These are phyloP conservation scores for Chondrus crispus DNA, from an alignment of 23 red algal genomes.

Conservation along the genomic window DNA sequence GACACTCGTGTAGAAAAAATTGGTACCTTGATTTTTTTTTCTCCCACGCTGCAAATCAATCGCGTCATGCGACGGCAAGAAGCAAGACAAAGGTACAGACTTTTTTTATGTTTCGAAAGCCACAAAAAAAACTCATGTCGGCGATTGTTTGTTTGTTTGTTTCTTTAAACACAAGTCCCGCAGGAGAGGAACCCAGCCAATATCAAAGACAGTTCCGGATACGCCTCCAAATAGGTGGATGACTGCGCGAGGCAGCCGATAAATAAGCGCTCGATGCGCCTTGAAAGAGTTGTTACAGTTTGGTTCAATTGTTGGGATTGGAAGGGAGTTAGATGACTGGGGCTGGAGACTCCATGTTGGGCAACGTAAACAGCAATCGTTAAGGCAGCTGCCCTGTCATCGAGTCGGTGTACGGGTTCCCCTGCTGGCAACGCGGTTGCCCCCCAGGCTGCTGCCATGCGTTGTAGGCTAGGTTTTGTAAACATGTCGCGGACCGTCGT, in stretches of 20 bases:
- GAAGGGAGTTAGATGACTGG: neutral
- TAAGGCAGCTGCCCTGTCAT: neutral
- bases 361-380: neutral
- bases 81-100: too few relatives aligned
- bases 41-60: too few relatives aligned
- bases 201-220: slow-evolving; percentile 39
- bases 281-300: slow-evolving; percentile 9
- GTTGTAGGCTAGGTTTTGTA: neutral
- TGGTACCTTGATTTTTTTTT: too few relatives aligned
- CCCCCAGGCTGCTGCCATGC: slow-evolving; percentile 33
- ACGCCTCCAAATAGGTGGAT: slow-evolving; percentile 14
- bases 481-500: neutral
- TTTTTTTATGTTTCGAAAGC: too few relatives aligned
- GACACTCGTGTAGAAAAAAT: too few relatives aligned
- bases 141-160: too few relatives aligned
- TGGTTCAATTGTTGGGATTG: neutral
- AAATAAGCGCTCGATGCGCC: slow-evolving; percentile 5
- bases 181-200: slow-evolving; percentile 35
- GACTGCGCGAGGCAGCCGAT: slow-evolving; percentile 7
- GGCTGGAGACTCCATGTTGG: neutral
- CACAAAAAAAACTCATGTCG: too few relatives aligned
- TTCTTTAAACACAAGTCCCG: slow-evolving; percentile 4
- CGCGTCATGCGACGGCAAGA: too few relatives aligned
- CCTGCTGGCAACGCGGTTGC: neutral
- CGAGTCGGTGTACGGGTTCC: neutral